Base-by-base conservation (phyloP, 202 grass and related monocot genomes). In the Schoenoplectus tabernaemontani region DNA sequence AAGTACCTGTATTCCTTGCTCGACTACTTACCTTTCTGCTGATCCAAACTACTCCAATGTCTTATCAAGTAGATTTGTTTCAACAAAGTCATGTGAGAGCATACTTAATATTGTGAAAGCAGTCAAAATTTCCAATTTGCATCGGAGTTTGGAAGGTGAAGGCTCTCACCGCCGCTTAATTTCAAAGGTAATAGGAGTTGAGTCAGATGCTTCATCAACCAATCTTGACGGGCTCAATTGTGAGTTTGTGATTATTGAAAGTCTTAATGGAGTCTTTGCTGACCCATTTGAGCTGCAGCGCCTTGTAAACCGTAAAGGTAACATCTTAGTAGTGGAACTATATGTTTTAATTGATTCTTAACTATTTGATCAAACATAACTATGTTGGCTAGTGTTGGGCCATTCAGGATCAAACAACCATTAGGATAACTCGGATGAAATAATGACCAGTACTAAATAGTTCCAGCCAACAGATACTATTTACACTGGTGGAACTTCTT, bases 251-350 rank as follows among this genome's bases (percentile, higher is more conserved):
- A 69, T 98, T 50, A 78, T 92, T 74, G 91, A 98, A 53, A 89
- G 76, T 77, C 86, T 98, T 26, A 60, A 83, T 28, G 91, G 91
- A 1, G 90, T 98, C 2, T 95, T 98, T 80, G 91, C 90, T 44
- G 89, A 98, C 81, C 89, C 86, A 2, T 98, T 98, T 83, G 96
- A 98, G 88, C 47, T 98, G 10, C 96, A 98, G 9, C 88, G 87
- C 73, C 89, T 92, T 83, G 86, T 98, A 24, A 81, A 86, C 37
- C 78, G 76, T 32, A 85, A 84, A 92, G 88, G 96, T 98, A 54
- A 15, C 41, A 53, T 74, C 30, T 9, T 74, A 54, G 11, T 51
- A 74, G n/a, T n/a, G n/a, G 44, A 51, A 46, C 4, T 41, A 16
- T 74, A 53, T 51, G 7, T 13, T 74, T 32, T 74, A 51, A 33